These are phyloP conservation scores for Kingdonia uniflora DNA, from an alignment of 164 flowering plant species.

Conservation along the genomic window DNA sequence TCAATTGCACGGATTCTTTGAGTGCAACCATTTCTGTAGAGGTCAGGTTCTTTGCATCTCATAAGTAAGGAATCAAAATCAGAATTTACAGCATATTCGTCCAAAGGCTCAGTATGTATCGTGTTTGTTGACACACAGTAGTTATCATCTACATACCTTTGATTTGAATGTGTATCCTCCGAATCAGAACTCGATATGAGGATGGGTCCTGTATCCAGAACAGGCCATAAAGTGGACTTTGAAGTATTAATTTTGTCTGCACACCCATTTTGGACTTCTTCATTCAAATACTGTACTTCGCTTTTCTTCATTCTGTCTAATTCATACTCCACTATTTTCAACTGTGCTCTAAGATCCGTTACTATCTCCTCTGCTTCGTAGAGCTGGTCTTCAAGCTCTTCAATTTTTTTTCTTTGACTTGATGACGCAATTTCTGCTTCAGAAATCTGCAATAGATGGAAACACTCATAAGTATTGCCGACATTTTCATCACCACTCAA, in stretches of 20 bases:
- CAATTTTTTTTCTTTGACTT: slow-evolving; percentile 47
- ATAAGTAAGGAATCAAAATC: slow-evolving; percentile 48
- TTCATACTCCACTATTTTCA: slow-evolving; percentile 44
- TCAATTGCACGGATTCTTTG: slow-evolving; percentile 72
- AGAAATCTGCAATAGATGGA: slow-evolving; percentile 24
- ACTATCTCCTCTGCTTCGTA: slow-evolving; percentile 78
- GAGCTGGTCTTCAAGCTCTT: slow-evolving; percentile 88
- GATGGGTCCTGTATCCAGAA: slow-evolving; percentile 12
- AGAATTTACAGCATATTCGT: slow-evolving; percentile 24
- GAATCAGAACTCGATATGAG: slow-evolving; percentile 15
- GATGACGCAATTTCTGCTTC: slow-evolving; percentile 47
- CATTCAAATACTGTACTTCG: slow-evolving; percentile 14
- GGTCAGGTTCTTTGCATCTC: slow-evolving; percentile 55
- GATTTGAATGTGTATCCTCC: slow-evolving; percentile 13
- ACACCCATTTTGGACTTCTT: slow-evolving; percentile 7
- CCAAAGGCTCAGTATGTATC: slow-evolving; percentile 9
- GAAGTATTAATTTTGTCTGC: slow-evolving; percentile 13
- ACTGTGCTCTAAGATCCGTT: slow-evolving; percentile 54
- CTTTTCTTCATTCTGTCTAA: slow-evolving; percentile 28
- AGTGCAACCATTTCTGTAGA: slow-evolving; percentile 61
- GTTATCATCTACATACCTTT: slow-evolving; percentile 11
- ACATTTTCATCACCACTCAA: too few relatives aligned
- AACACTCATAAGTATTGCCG: neutral
- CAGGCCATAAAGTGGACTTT: slow-evolving; percentile 9
- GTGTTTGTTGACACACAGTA: slow-evolving; percentile 5